Conservation (phyloP, 1,284 basidiomycete species). For the Malassezia pachydermatis region DNA sequence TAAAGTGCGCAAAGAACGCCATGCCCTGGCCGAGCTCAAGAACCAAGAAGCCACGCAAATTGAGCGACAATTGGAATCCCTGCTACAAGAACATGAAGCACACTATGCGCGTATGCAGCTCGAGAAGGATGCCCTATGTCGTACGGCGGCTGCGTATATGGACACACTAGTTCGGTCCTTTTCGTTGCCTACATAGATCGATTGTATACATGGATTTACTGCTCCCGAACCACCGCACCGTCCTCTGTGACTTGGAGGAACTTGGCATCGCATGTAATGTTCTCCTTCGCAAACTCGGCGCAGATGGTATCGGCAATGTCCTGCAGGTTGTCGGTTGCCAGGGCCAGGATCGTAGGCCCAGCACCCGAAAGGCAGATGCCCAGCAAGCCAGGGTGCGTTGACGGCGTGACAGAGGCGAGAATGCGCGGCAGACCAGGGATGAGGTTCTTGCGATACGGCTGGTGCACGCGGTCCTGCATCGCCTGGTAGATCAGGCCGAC, state of each 20-base stretch:
- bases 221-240: conserved; percentile 27
- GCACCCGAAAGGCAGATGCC: conserved; percentile 97
- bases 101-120: conserved; percentile 15
- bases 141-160: conserved; percentile 12
- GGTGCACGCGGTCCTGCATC: conserved; percentile 97
- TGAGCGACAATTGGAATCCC: conserved; percentile 14
- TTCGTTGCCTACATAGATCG: conserved; percentile 19
- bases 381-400: conserved; percentile 78
- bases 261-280: conserved; percentile 35
- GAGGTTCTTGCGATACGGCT: conserved; percentile 82
- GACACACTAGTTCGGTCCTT: conserved; percentile 17
- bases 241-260: conserved; percentile 39
- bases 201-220: no score
- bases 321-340: conserved; percentile 60
- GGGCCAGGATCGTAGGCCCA: conserved; percentile 89
- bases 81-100: conserved; percentile 14
- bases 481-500: conserved; percentile 92
- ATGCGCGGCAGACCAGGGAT: conserved; percentile 64
- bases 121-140: conserved; percentile 15
- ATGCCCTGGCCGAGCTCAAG: conserved; percentile 8
- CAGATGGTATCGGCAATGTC: conserved; percentile 36
- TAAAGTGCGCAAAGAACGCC: conserved; percentile 12
- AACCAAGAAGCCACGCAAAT: conserved; percentile 7
- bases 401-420: conserved; percentile 73
- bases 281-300: conserved; percentile 31